Evolutionary conservation across 352 stramenopile species (phyloP).

Genomic region (Lagenidium giganteum): DNA sequence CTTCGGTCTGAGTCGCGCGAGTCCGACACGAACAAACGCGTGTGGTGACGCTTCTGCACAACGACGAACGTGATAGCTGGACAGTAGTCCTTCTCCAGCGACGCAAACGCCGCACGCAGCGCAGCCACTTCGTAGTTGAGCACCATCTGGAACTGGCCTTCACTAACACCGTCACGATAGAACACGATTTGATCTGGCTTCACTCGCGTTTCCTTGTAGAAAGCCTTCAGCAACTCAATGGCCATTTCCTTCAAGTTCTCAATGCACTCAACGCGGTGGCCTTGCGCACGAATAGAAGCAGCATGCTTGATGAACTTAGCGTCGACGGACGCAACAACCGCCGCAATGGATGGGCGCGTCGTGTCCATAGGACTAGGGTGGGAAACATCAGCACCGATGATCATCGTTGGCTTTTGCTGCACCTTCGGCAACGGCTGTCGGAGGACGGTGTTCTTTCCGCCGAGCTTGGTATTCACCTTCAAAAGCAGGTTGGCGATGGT

Average conservation of each 20-base stretch:
- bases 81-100: constrained; percentile 47
- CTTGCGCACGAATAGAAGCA: constrained; percentile 59
- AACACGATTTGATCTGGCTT: constrained; percentile 80
- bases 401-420: constrained; percentile 48
- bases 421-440: constrained; percentile 36
- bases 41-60: constrained; percentile 87
- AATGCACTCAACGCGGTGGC: constrained; percentile 77
- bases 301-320: constrained; percentile 62
- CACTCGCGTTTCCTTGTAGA: constrained; percentile 42
- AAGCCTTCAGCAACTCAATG: constrained; percentile 65
- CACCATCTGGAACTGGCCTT: constrained; percentile 85
- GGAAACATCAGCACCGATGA: constrained; percentile 83
- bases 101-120: constrained; percentile 64
- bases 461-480: constrained; percentile 79
- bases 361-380: constrained; percentile 72
- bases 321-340: constrained; percentile 79
- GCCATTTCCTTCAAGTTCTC: constrained; percentile 59
- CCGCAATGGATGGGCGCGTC: constrained; percentile 70
- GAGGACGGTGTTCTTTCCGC: constrained; percentile 58
- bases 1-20: constrained; percentile 46
- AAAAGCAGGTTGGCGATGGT: constrained; percentile 76
- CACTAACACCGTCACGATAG: constrained; percentile 87
- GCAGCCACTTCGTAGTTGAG: constrained; percentile 71
- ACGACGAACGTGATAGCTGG: constrained; percentile 84
- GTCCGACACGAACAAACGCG: constrained; percentile 55